Evolutionary conservation across 192 early-diverging fungal species (phyloP).

Genomic region (Lobosporangium transversale): DNA sequence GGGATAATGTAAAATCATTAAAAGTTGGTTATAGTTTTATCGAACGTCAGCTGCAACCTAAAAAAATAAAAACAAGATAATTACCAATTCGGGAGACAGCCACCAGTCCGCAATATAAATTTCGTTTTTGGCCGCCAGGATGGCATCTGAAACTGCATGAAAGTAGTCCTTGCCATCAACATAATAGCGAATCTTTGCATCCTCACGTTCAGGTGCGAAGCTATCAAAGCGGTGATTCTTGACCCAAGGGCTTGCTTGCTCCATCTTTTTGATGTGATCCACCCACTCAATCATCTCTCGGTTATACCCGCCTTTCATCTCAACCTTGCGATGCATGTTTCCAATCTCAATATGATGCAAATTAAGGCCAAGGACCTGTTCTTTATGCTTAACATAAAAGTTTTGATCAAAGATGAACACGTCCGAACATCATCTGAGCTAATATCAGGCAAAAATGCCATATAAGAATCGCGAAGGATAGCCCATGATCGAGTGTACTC

Average conservation of each 20-base stretch:
- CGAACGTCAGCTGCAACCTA: too few species aligned
- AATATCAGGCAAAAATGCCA: slow-evolving; percentile 62
- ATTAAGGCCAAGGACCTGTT: slow-evolving; percentile 52
- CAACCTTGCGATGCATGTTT: slow-evolving; percentile 70
- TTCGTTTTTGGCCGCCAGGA: slow-evolving; percentile 72
- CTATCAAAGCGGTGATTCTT: slow-evolving; percentile 72
- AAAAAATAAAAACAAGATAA: too few species aligned
- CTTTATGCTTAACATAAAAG: slow-evolving; percentile 47
- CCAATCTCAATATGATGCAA: slow-evolving; percentile 68
- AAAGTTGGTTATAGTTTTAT: too few species aligned
- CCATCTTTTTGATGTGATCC: slow-evolving; percentile 66
- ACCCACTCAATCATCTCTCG: slow-evolving; percentile 75
- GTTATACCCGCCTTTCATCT: slow-evolving; percentile 71
- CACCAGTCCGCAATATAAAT: slow-evolving; percentile 90
- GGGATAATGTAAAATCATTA: too few species aligned
- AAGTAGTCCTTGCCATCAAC: slow-evolving; percentile 86
- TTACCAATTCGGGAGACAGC: slow-evolving; percentile 86
- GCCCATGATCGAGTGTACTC: slow-evolving; percentile 68
- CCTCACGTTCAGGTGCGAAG: slow-evolving; percentile 78
- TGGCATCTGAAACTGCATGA: slow-evolving; percentile 78
- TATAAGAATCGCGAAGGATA: slow-evolving; percentile 77
- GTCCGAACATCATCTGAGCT: slow-evolving; percentile 55
- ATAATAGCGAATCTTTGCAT: slow-evolving; percentile 78
- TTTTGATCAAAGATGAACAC: slow-evolving; percentile 62
- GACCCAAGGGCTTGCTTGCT: slow-evolving; percentile 70